Evolutionary conservation across 345 rosid species (phyloP).

Genomic region (rapeseed (Brassica napus)): Da-Ae NC_063449.1:33098001-33098500

Average conservation of each 20-base stretch:
- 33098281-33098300: slow-evolving; percentile 6
- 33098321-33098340: slow-evolving; percentile 2
- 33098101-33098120: neutral
- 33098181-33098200: neutral
- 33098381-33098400: slow-evolving; percentile 94
- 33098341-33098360: slow-evolving; percentile 23
- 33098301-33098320: neutral
- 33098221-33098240: neutral
- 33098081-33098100: neutral
- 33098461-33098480: slow-evolving; percentile 68
- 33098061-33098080: no score
- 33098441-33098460: slow-evolving; percentile 78
- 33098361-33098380: neutral
- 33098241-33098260: neutral
- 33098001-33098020: no score
- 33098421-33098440: slow-evolving; percentile 80
- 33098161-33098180: neutral
- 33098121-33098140: neutral
- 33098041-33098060: no score
- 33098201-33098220: neutral
- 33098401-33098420: slow-evolving; percentile 96
- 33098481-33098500: slow-evolving; percentile 71
- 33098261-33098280: neutral
- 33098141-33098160: neutral
- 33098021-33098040: no score